Base-by-base conservation (phyloP, 192 early-diverging fungal genomes). In the Mortierella alpina region DNA sequence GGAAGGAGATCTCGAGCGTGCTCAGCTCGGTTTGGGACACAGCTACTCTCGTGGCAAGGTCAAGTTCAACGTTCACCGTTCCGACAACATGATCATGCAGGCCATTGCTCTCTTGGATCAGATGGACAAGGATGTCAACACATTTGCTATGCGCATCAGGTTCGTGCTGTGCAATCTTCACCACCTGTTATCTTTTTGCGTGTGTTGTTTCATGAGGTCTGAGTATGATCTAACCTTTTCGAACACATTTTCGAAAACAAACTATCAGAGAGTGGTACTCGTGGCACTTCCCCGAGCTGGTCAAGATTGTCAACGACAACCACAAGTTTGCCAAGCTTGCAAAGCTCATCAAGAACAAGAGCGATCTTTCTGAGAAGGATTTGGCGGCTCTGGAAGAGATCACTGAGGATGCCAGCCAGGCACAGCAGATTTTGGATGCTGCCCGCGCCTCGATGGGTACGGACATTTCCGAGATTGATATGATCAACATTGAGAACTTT, bases 241-340 rank as follows among this genome's bases (percentile, higher is more conserved):
- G 15, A 40, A 20, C 7, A 1, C 9, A 1, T n/a, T 55, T 15
- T n/a, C n/a, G n/a, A 18, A 55, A 15, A 9, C 20, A 55, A 55
- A 18, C 9, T 55, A 61, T 68, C 60, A 95, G 95, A 72, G 98
- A 99, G 87, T 99, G 98, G 98, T 99, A 99, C 86, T 94, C 93
- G 64, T 99, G 97, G 97, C 98, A 99, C 83, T 99, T 99, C 89
- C 98, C 98, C 44, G 97, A 99, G 89, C 85, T 99, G 60, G 91
- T 95, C 82, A 97, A 97, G 87, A 96, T 99, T 75, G 92, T 98
- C 72, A 88, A 86, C 71, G 97, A 99, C 88, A 97, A 97, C 84
- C 90, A 89, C 81, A 88, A 91, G 75, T 99, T 93, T 74, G 97
- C 98, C 68, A 91, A 92, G 66, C 91, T 98, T 65, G 93, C 90